Percentiles rank a stretch among this genome's conserved stretches.
phyloP scores from a whole-genome alignment of 1,284 basidiomycete genomes.

The Laetiporus sulphureus region DNA sequence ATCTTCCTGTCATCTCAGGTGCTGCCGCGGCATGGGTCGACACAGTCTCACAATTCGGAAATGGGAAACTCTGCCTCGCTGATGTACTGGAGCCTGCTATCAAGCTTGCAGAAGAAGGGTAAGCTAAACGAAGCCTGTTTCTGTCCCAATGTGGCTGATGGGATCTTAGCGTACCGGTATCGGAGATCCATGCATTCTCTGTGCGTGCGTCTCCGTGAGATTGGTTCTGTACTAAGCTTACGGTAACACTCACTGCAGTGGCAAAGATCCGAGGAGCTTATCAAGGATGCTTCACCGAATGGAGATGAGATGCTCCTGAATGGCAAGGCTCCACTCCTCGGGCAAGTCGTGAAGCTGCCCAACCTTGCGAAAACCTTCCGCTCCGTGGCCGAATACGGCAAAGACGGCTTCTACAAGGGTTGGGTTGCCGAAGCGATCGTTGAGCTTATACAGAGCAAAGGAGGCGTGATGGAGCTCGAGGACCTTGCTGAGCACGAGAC shows the following conservation, averaged over 20 bases:
- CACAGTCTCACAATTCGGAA: conserved; percentile 79
- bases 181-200: conserved; percentile 63
- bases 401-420: conserved; percentile 90
- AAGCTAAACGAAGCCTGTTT: too few relatives aligned
- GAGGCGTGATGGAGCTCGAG: conserved; percentile 86
- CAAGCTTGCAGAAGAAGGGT: conserved; percentile 83
- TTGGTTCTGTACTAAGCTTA: neutral
- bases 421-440: conserved; percentile 87
- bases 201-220: conserved; percentile 31
- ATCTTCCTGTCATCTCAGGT: conserved; percentile 36
- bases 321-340: conserved; percentile 72
- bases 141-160: too few relatives aligned
- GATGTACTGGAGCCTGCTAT: conserved; percentile 90
- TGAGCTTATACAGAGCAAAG: conserved; percentile 73
- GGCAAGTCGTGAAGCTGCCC: conserved; percentile 73
- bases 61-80: conserved; percentile 68
- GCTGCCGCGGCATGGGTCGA: conserved; percentile 93
- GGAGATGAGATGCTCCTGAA: conserved; percentile 81
- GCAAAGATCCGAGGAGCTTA: conserved; percentile 66
- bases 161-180: conserved; percentile 72
- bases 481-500: conserved; percentile 81
- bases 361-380: conserved; percentile 83
- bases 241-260: conserved; percentile 46
- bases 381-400: conserved; percentile 73
- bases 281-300: conserved; percentile 80